Conservation (phyloP, 2,329 filamentous ascomycete genomes). For the Pyricularia grisea region DNA sequence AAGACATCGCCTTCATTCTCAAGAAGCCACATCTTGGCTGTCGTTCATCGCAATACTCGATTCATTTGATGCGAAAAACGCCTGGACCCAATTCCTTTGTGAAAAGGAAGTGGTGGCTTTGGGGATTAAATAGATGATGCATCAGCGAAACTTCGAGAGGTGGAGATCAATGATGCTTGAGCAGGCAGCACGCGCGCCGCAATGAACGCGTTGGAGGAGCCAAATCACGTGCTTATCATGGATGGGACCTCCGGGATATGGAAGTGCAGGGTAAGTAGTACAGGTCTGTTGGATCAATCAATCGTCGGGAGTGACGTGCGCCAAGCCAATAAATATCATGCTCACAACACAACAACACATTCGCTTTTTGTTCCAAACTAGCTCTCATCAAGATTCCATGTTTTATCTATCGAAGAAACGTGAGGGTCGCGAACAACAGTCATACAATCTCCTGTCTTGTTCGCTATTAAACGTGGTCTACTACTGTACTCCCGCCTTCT, state of each 20-base stretch:
- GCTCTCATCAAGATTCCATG: not conserved
- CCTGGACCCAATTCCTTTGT: not conserved
- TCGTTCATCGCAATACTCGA: not conserved
- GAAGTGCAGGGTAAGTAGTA: not conserved
- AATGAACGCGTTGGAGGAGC: not conserved
- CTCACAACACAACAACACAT: not conserved
- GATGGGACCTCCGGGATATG: not conserved
- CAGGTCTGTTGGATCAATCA: not conserved
- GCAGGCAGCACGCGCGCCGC: not conserved
- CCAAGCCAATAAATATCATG: not conserved
- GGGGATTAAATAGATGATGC: not conserved
- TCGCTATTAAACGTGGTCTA: not conserved
- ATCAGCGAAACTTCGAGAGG: not conserved
- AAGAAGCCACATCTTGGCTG: conserved; percentile 52
- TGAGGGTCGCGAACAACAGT: not conserved
- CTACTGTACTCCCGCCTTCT: conserved; percentile 41
- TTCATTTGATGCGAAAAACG: not conserved
- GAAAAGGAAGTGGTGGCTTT: not conserved
- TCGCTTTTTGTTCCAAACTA: not conserved
- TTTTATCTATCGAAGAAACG: not conserved
- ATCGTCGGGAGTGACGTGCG: not conserved
- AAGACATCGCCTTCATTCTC: conserved; percentile 48
- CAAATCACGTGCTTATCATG: not conserved
- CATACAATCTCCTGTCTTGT: not conserved
- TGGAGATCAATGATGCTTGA: not conserved